phyloP scores from a whole-genome alignment of 768 basidiomycete species.

The Rhodotorula sphaerocarpa region DNA sequence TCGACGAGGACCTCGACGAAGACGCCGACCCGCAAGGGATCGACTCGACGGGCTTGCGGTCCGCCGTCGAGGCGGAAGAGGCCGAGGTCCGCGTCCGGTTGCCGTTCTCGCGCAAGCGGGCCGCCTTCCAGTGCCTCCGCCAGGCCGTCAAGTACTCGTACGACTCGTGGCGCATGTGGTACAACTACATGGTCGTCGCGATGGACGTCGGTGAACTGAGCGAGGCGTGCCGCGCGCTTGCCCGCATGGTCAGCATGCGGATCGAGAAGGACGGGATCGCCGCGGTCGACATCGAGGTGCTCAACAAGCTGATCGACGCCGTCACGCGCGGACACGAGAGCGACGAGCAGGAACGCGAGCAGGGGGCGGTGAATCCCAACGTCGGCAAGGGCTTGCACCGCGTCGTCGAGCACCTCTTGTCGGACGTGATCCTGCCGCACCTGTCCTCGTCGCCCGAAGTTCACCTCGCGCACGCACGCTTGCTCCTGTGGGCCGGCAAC shows the following conservation, averaged over 20 bases:
- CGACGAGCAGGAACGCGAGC: slow-evolving; percentile 12
- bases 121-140: slow-evolving; percentile 86
- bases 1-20: slow-evolving; percentile 8
- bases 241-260: slow-evolving; percentile 72
- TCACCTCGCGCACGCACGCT: slow-evolving; percentile 72
- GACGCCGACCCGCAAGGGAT: slow-evolving; percentile 3
- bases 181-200: slow-evolving; percentile 88
- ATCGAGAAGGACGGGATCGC: slow-evolving; percentile 50
- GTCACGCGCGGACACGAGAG: slow-evolving; percentile 55
- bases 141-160: slow-evolving; percentile 76
- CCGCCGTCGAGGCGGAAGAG: slow-evolving; percentile 15
- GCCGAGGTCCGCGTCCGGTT: slow-evolving; percentile 27
- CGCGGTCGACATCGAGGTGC: slow-evolving; percentile 72
- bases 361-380: slow-evolving; percentile 49
- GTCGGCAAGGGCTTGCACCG: slow-evolving; percentile 60
- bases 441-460: slow-evolving; percentile 63
- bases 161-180: slow-evolving; percentile 97
- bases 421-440: slow-evolving; percentile 68
- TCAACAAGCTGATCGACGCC: slow-evolving; percentile 80
- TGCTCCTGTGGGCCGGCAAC: slow-evolving; percentile 62
- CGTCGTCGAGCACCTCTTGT: slow-evolving; percentile 65
- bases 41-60: slow-evolving; percentile 18
- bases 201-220: slow-evolving; percentile 86
- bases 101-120: slow-evolving; percentile 57
- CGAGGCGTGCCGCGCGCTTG: slow-evolving; percentile 75